Evolutionary conservation across 2,329 filamentous ascomycete species (phyloP).

Genomic region (Claviceps humidiphila): DNA sequence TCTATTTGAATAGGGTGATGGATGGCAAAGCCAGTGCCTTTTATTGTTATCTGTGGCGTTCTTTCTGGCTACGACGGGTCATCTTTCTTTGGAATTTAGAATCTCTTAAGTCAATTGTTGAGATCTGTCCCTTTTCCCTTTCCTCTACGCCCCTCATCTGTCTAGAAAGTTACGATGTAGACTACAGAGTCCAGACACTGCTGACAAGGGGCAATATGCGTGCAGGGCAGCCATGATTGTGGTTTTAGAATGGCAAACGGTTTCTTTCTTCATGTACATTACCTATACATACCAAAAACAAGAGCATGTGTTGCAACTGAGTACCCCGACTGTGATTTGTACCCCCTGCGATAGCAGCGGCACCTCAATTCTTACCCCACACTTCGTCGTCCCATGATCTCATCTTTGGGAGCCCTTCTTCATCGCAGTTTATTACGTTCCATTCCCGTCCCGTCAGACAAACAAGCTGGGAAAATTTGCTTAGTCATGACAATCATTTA

Average conservation of each 20-base stretch:
- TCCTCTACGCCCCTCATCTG: neutral
- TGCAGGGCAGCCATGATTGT: neutral
- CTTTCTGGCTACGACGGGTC: neutral
- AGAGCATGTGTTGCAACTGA: neutral
- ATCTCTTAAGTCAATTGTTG: too few species aligned
- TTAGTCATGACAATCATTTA: neutral
- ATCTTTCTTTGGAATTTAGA: neutral
- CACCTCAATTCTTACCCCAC: too few species aligned
- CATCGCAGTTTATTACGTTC: too few species aligned
- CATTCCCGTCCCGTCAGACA: too few species aligned
- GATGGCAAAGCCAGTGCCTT: neutral
- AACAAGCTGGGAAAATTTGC: neutral
- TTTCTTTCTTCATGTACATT: neutral
- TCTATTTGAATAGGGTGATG: neutral
- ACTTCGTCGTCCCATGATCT: too few species aligned
- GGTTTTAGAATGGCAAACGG: neutral
- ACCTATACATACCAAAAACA: neutral
- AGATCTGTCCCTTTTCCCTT: neutral
- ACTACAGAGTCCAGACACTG: neutral
- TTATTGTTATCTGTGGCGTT: neutral
- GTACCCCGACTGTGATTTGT: too few species aligned
- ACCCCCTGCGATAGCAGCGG: too few species aligned
- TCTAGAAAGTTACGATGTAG: neutral
- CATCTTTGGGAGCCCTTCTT: too few species aligned
- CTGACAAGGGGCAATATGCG: neutral